Percentiles rank a stretch among this genome's conserved stretches.
phyloP scores from a whole-genome alignment of 2,329 filamentous ascomycete genomes.

The Metarhizium sp. region DNA sequence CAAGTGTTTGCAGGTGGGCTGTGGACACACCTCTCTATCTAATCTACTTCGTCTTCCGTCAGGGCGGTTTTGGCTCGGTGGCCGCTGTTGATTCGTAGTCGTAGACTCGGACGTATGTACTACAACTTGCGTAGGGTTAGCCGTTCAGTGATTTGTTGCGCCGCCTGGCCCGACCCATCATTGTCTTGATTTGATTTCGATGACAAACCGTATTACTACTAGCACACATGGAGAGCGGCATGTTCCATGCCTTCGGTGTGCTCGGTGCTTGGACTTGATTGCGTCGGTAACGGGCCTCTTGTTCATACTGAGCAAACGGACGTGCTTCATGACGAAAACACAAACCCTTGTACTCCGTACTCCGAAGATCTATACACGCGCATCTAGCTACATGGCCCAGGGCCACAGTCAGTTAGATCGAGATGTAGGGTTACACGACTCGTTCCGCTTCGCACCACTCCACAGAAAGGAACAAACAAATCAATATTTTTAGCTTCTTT shows the following conservation, averaged over 20 bases:
- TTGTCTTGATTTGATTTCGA: neutral
- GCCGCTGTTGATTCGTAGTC: no score
- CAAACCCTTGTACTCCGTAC: neutral
- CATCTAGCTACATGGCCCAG: neutral
- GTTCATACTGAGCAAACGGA: neutral
- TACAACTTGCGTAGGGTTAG: neutral
- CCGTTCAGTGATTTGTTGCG: neutral
- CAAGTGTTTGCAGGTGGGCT: neutral
- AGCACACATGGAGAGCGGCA: neutral
- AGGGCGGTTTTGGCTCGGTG: neutral
- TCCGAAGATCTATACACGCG: neutral
- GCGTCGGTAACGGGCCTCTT: neutral
- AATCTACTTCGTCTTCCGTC: neutral
- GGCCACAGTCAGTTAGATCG: neutral
- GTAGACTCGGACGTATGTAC: no score
- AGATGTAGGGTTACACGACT: neutral
- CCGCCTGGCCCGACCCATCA: neutral
- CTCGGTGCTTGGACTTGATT: neutral
- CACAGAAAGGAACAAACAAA: neutral
- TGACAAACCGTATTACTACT: neutral
- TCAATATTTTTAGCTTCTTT: neutral
- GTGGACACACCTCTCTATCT: neutral
- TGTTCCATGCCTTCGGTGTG: neutral
- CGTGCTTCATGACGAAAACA: neutral
- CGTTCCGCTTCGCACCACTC: neutral